Percentiles rank a stretch among this genome's conserved stretches.
Conservation (phyloP, 2,329 filamentous ascomycete species). For the Lachnellula cervina region DNA sequence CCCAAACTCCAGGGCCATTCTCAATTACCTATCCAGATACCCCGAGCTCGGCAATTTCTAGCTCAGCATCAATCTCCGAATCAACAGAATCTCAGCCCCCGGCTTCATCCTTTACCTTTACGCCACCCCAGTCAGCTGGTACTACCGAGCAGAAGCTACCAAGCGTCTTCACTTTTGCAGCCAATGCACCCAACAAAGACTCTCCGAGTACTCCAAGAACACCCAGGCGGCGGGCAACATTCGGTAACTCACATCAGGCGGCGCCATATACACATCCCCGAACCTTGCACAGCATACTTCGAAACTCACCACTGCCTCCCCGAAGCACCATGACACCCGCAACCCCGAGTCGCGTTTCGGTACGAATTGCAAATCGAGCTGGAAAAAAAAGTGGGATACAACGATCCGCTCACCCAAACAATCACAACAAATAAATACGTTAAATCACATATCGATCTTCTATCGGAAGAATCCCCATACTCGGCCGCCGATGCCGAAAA, state of each 20-base stretch:
- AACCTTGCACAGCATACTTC: conserved; percentile 58
- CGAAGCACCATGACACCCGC: conserved; percentile 44
- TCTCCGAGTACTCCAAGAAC: conserved; percentile 34
- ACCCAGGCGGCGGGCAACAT: conserved; percentile 36
- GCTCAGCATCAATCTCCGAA: conserved; percentile 18
- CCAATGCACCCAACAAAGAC: conserved; percentile 14
- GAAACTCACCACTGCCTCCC: conserved; percentile 60
- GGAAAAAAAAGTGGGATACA: conserved; percentile 51
- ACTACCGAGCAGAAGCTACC: conserved; percentile 16
- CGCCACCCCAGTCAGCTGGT: conserved; percentile 31
- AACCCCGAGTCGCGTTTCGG: conserved; percentile 50
- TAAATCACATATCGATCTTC: conserved; percentile 58
- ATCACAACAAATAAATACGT: conserved; percentile 60
- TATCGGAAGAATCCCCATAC: conserved; percentile 46
- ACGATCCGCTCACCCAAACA: conserved; percentile 58
- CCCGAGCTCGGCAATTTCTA: conserved; percentile 26
- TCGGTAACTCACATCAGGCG: conserved; percentile 21
- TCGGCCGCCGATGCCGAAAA: conserved; percentile 22
- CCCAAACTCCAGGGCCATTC: conserved; percentile 31
- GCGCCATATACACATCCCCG: conserved; percentile 55
- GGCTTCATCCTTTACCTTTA: conserved; percentile 27
- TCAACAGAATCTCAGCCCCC: conserved; percentile 15
- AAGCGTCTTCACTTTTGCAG: conserved; percentile 27
- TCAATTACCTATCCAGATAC: conserved; percentile 31
- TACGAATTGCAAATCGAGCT: conserved; percentile 47